Evolutionary conservation across 495 filamentous ascomycete species (phyloP).

Genomic region (Hypoxylon perforatum): DNA sequence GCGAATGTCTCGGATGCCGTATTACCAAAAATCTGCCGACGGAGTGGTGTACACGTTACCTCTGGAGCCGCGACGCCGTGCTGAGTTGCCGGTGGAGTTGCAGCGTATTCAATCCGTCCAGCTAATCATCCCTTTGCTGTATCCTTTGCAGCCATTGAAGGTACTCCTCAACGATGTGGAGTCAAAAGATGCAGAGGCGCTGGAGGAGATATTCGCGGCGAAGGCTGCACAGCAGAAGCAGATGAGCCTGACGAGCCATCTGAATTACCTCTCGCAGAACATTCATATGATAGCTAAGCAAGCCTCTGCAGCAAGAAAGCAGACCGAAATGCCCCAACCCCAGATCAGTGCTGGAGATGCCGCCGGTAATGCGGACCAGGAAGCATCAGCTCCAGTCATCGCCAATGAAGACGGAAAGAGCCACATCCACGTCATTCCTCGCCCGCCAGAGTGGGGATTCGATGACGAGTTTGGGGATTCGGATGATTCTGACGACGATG

Average conservation of each 20-base stretch:
- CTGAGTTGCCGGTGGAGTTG: conserved; percentile 70
- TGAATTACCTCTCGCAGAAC: conserved; percentile 83
- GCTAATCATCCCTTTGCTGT: conserved; percentile 76
- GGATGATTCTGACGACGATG: conserved; percentile 52
- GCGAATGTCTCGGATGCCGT: conserved; percentile 73
- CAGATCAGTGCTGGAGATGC: background rate
- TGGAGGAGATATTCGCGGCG: conserved; percentile 73
- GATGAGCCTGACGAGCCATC: conserved; percentile 74
- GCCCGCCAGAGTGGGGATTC: conserved; percentile 83
- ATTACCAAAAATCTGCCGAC: conserved; percentile 77
- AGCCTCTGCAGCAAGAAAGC: conserved; percentile 24
- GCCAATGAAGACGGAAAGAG: conserved; percentile 58
- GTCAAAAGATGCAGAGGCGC: conserved; percentile 65
- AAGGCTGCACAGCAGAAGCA: conserved; percentile 67
- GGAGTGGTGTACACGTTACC: conserved; percentile 77
- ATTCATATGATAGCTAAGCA: conserved; percentile 75
- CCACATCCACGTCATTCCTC: conserved; percentile 80
- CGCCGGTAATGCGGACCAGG: conserved; percentile 8
- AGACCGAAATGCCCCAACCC: conserved; percentile 1
- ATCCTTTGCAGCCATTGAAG: conserved; percentile 75
- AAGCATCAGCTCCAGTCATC: conserved; percentile 10
- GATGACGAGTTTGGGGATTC: conserved; percentile 58
- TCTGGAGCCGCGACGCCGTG: conserved; percentile 72
- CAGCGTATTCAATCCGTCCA: conserved; percentile 72
- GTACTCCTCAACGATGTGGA: conserved; percentile 74